Conservation (phyloP, 2,329 filamentous ascomycete genomes). For the Diaporthe velutina region DNA sequence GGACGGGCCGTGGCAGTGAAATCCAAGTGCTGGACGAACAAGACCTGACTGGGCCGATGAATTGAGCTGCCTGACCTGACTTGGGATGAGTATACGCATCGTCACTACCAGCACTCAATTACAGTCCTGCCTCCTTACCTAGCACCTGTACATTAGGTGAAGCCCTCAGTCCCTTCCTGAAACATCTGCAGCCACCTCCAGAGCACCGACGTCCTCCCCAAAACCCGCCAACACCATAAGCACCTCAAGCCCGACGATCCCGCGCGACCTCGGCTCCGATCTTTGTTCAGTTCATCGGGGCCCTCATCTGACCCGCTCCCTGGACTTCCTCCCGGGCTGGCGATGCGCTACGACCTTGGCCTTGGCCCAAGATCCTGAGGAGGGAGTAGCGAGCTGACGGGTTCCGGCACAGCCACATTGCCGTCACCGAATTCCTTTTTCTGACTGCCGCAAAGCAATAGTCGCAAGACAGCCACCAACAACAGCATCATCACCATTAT, state of each 20-base stretch:
- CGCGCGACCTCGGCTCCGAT: conserved; percentile 33
- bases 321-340: conserved; percentile 5
- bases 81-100: conserved; percentile 6
- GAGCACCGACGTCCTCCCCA: background rate
- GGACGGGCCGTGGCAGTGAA: conserved; percentile 25
- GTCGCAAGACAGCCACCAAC: conserved; percentile 4
- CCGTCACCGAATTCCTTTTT: conserved; percentile 16
- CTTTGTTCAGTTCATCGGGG: conserved; percentile 7
- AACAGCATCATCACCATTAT: background rate
- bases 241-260: conserved; percentile 22
- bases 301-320: conserved; percentile 30
- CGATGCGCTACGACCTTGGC: conserved; percentile 35
- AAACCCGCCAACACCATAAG: background rate
- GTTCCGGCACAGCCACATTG: conserved; percentile 36
- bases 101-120: conserved; percentile 4
- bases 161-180: background rate
- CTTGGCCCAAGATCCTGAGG: conserved; percentile 1
- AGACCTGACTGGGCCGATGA: conserved; percentile 6
- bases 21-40: conserved; percentile 26
- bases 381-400: conserved; percentile 34
- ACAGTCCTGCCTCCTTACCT: background rate
- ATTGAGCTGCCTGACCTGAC: conserved; percentile 18
- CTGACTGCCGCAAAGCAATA: conserved; percentile 14
- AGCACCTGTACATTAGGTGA: background rate
- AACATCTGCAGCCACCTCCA: background rate